Base-by-base conservation (phyloP, 257 asterid genomes). In the Galeopsis tetrahit region DNA sequence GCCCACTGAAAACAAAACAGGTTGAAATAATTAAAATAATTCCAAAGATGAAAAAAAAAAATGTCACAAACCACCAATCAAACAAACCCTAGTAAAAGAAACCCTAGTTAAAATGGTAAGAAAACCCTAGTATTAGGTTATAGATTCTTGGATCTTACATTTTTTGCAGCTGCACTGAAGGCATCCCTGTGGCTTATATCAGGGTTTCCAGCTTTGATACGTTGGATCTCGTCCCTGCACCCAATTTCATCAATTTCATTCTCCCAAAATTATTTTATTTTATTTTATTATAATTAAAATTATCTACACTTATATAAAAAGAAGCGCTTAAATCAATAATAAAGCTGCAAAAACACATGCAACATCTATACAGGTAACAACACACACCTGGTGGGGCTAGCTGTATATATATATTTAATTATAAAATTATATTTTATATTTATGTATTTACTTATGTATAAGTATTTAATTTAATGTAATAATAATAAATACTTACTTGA, bases 171-270 rank as follows among this genome's bases (percentile, higher is more conserved):
- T 4, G 98, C 98, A 77, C 98, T 94, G 85, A 94, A 94, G 70
- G 98, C 98, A 81, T 94, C 97, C 88, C 98, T 94, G 86, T 94
- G 98, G 72, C 97, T 94, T 28, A 94, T 94, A 89, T 94, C 98
- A 78, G 98, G 98, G 88, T 94, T 94, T 83, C 93, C 97, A 64
- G 98, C 97, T 86, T 94, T 94, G 91, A 94, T 94, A 77, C 98
- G 97, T 85, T 94, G 98, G 95, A 94, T 94, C 91, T 94, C 98
- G 84, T 94, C 98, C 96, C 97, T 94, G 84, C 79, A 77, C 11
- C 58, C 17, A 75, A 51, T 35, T 67, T 48, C 11, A 6, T 39
- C 56, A 21, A 35, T 46, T 52, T 35, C 52, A 42, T 64, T 69
- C 71, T 36, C 6, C 58, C 77, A 38, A 10, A 64, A 52, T 15